Conservation (phyloP, 2,329 filamentous ascomycete genomes). For the Xylariaceae sp. region DNA sequence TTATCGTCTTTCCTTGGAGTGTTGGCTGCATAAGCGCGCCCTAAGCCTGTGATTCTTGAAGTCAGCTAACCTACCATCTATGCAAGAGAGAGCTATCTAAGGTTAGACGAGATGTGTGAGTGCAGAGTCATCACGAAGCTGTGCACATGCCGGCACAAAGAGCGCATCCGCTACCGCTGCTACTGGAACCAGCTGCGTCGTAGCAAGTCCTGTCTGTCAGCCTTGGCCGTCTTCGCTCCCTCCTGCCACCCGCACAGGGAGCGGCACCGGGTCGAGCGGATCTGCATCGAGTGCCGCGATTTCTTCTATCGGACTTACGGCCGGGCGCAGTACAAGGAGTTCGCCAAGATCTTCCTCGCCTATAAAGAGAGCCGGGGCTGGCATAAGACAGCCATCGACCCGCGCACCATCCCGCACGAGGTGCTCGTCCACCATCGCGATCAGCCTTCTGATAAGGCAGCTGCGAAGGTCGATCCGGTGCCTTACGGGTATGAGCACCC, state of each 20-base stretch:
- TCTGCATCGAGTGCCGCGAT: conserved; percentile 16
- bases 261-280: conserved; percentile 1
- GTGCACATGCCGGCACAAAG: conserved; percentile 24
- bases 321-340: conserved; percentile 3
- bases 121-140: conserved; percentile 18
- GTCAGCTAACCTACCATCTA: no score
- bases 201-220: conserved; percentile 12
- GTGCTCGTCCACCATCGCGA: conserved; percentile 12
- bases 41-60: no score
- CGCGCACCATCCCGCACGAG: conserved; percentile 13
- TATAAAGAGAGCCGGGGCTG: conserved; percentile 22
- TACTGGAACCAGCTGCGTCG: conserved; percentile 16
- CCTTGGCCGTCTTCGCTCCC: conserved; percentile 9
- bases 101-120: conserved; percentile 12
- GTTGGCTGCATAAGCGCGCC: no score
- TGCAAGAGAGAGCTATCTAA: no score
- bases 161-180: conserved; percentile 17
- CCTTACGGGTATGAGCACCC: conserved; percentile 2
- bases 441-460: no score
- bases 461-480: no score
- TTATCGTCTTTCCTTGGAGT: conserved; percentile 5
- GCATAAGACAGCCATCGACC: conserved; percentile 15
- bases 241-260: conserved; percentile 9
- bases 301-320: conserved; percentile 20
- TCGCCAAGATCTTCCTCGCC: conserved; percentile 20